Percentiles rank a stretch among this genome's conserved stretches.
Conservation (phyloP, 192 early-diverging fungal genomes). For the Linnemannia elongata region DNA sequence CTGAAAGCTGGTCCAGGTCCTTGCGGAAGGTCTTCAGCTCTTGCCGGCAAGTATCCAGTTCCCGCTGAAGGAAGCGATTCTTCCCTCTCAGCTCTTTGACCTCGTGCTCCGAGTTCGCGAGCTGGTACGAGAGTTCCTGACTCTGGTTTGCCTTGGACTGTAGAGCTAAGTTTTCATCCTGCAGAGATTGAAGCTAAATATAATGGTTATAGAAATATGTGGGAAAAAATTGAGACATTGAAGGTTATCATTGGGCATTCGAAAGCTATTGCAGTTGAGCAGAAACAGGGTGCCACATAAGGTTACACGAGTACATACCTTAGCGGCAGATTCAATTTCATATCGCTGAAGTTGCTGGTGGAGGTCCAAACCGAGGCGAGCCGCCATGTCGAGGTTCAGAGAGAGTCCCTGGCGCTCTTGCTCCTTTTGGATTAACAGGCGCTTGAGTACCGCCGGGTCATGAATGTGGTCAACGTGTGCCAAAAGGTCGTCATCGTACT, state of each 20-base stretch:
- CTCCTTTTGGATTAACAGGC: constrained; percentile 70
- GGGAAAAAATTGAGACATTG: neutral
- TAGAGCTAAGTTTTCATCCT: constrained; percentile 55
- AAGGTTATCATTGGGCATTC: neutral
- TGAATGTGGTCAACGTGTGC: constrained; percentile 59
- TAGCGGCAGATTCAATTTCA: constrained; percentile 49
- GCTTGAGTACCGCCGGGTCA: constrained; percentile 60
- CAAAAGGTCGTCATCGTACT: constrained; percentile 40
- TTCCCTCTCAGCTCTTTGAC: constrained; percentile 59
- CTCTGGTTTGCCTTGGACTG: constrained; percentile 47
- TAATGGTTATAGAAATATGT: neutral
- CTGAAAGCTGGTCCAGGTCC: constrained; percentile 68
- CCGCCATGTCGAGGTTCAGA: constrained; percentile 68
- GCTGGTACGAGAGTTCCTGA: constrained; percentile 55
- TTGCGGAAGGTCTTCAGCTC: constrained; percentile 68
- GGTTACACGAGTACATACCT: constrained; percentile 28
- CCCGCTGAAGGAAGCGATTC: constrained; percentile 62
- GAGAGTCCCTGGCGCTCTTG: constrained; percentile 66
- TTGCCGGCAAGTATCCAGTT: constrained; percentile 63
- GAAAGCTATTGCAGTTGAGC: neutral
- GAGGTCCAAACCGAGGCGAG: constrained; percentile 70
- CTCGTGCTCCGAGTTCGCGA: constrained; percentile 51
- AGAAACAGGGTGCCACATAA: neutral
- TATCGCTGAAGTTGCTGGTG: constrained; percentile 64
- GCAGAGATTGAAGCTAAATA: constrained; percentile 47